Evolutionary conservation across 495 filamentous ascomycete species (phyloP).

Genomic region (Xylaria flabelliformis): DNA sequence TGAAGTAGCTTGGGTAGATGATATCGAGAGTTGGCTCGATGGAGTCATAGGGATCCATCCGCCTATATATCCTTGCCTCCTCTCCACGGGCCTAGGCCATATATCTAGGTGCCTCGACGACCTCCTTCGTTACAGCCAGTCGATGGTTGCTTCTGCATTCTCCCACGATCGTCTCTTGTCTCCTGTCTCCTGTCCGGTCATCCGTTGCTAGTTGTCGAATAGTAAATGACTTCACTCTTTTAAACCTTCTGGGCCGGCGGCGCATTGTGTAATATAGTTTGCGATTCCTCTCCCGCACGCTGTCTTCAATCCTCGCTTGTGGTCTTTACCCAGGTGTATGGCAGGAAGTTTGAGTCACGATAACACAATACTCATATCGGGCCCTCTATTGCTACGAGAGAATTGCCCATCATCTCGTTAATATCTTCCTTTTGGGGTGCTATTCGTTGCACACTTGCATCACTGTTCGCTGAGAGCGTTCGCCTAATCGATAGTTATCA

Average conservation of each 20-base stretch:
- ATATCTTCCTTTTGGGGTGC: not conserved
- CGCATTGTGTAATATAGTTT: conserved; percentile 27
- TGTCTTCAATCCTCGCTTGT: conserved; percentile 24
- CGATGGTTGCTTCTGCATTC: conserved; percentile 44
- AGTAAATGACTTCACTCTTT: conserved; percentile 24
- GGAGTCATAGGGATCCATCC: conserved; percentile 41
- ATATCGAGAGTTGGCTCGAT: conserved; percentile 39
- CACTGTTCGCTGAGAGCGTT: conserved; percentile 8
- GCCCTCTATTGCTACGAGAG: not conserved
- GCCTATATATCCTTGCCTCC: conserved; percentile 54
- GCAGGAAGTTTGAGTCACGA: conserved; percentile 19
- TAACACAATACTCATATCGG: not conserved
- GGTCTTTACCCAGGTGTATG: conserved; percentile 15
- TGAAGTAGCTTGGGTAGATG: conserved; percentile 30
- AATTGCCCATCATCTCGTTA: not conserved
- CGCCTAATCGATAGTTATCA: conserved; percentile 8
- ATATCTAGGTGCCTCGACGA: conserved; percentile 36
- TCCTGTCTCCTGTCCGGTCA: conserved; percentile 28
- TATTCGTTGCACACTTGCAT: not conserved
- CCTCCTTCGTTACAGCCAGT: conserved; percentile 47
- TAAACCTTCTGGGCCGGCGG: conserved; percentile 10
- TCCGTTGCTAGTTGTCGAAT: conserved; percentile 10
- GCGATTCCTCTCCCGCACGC: conserved; percentile 22
- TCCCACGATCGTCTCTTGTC: conserved; percentile 44
- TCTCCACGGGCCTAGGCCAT: conserved; percentile 50